A percentile compares a stretch with the other conserved stretches of the same genome.
Conservation (phyloP, 73 alveolate genomes). For the Symbiodinium pilosum region DNA sequence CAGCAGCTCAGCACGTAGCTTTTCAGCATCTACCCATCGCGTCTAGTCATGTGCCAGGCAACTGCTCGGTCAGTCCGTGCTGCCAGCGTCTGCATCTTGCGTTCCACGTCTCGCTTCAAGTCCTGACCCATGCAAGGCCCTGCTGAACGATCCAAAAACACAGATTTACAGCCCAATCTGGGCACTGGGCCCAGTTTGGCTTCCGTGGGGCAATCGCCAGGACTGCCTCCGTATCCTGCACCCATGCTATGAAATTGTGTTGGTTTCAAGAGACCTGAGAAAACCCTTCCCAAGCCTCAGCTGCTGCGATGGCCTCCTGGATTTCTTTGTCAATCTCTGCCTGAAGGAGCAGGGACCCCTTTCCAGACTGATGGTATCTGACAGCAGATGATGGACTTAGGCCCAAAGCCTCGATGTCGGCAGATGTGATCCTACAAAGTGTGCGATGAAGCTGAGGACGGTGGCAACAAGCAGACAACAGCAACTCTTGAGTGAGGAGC, state of each 20-base stretch:
- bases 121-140: neutral
- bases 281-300: constrained; percentile 21
- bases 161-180: too few relatives aligned
- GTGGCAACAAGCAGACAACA: too few relatives aligned
- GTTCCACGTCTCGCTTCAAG: constrained; percentile 87
- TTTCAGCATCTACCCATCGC: too few relatives aligned
- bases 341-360: too few relatives aligned
- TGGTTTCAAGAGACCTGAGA: too few relatives aligned
- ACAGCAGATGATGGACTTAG: neutral
- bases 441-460: too few relatives aligned
- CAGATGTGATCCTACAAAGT: constrained; percentile 52
- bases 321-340: constrained; percentile 92
- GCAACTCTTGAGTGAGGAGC: neutral
- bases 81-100: constrained; percentile 93
- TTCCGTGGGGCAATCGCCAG: constrained; percentile 93
- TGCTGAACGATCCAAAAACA: neutral
- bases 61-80: constrained; percentile 91
- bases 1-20: neutral
- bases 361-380: neutral
- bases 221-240: constrained; percentile 88
- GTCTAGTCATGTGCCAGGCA: neutral
- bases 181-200: constrained; percentile 60
- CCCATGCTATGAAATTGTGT: too few relatives aligned
- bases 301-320: constrained; percentile 93
- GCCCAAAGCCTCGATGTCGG: constrained; percentile 43